Evolutionary conservation across 2,329 filamentous ascomycete genomes (phyloP).

Genomic region (Fusarium brevicatenulatum): DNA sequence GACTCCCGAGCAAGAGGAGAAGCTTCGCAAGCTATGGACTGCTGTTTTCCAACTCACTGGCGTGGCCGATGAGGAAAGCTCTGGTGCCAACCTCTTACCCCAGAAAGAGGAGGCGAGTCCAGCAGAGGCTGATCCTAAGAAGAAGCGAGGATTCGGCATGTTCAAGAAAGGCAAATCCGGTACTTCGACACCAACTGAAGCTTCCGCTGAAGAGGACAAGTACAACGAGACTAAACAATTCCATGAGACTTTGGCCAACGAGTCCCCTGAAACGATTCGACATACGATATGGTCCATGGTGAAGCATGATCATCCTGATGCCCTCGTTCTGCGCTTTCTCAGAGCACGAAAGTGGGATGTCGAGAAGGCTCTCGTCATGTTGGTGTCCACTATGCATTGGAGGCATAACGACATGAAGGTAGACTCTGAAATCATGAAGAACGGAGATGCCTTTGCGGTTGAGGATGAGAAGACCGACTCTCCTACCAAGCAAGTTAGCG

Average conservation of each 20-base stretch:
- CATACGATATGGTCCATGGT: constrained; percentile 91
- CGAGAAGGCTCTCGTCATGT: constrained; percentile 91
- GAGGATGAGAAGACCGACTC: constrained; percentile 68
- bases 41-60: constrained; percentile 80
- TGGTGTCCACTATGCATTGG: constrained; percentile 95
- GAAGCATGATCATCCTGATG: constrained; percentile 95
- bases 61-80: constrained; percentile 52
- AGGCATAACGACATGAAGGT: constrained; percentile 84
- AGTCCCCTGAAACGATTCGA: constrained; percentile 81
- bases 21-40: constrained; percentile 88
- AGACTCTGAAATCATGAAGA: constrained; percentile 85
- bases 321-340: constrained; percentile 81
- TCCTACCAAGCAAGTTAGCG: constrained; percentile 70
- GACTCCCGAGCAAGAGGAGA: constrained; percentile 88
- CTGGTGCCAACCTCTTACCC: constrained; percentile 36
- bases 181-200: constrained; percentile 52
- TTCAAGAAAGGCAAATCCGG: constrained; percentile 66
- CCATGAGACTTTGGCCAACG: constrained; percentile 79
- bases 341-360: constrained; percentile 96
- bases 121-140: constrained; percentile 68
- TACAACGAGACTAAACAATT: constrained; percentile 91
- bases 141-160: constrained; percentile 72
- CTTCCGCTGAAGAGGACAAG: constrained; percentile 78
- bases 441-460: constrained; percentile 75
- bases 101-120: constrained; percentile 35